phyloP scores from a whole-genome alignment of 805 yeast genomes.

The Kodamaea hsintzibuensis region DNA sequence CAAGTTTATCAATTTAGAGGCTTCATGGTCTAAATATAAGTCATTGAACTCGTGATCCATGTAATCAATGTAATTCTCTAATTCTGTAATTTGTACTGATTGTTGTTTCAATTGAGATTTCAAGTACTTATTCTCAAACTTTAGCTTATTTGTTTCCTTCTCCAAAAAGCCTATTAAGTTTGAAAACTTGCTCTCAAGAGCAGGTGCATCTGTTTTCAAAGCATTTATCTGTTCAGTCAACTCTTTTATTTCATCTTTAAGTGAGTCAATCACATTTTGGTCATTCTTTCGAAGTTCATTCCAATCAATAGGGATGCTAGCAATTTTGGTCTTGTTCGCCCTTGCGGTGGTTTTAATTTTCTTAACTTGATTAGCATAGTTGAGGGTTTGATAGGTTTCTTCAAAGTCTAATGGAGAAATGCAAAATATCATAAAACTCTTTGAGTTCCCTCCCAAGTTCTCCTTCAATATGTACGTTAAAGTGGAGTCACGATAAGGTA shows the following conservation, averaged over 20 bases:
- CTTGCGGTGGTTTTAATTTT: slow-evolving; percentile 63
- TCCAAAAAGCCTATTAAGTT: slow-evolving; percentile 35
- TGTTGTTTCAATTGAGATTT: slow-evolving; percentile 21
- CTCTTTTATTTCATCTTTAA: slow-evolving; percentile 32
- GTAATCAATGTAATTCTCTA: slow-evolving; percentile 24
- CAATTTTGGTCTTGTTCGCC: slow-evolving; percentile 33
- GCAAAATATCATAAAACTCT: slow-evolving; percentile 86
- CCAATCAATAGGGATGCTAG: slow-evolving; percentile 33
- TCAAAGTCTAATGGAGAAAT: slow-evolving; percentile 78
- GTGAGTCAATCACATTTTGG: slow-evolving; percentile 25
- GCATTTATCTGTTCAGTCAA: slow-evolving; percentile 27
- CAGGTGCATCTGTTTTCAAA: slow-evolving; percentile 11
- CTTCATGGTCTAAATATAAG: slow-evolving; percentile 5
- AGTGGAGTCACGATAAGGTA: slow-evolving; percentile 75
- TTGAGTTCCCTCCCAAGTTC: slow-evolving; percentile 81
- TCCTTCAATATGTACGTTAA: slow-evolving; percentile 77
- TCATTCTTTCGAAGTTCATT: slow-evolving; percentile 26
- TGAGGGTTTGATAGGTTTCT: slow-evolving; percentile 71
- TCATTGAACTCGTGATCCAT: slow-evolving; percentile 16
- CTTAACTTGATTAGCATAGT: slow-evolving; percentile 79
- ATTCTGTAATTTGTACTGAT: slow-evolving; percentile 22
- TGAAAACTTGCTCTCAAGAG: slow-evolving; percentile 16
- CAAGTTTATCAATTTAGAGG: background rate
- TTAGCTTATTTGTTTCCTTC: slow-evolving; percentile 26
- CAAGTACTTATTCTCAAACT: slow-evolving; percentile 38